Conservation (phyloP, 2,329 filamentous ascomycete genomes). For the Onygena corvina region DNA sequence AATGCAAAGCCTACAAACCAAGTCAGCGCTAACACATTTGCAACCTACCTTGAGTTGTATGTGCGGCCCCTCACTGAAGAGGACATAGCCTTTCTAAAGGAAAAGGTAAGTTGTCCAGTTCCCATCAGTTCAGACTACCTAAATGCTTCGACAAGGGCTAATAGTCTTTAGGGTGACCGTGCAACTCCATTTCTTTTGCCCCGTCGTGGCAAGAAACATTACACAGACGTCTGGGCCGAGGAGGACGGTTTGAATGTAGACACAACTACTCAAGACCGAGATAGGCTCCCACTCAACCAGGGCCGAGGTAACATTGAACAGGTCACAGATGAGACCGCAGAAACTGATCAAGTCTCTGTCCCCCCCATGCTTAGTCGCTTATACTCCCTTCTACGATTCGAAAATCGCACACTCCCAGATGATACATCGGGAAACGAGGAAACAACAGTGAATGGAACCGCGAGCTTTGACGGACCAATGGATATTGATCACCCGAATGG, state of each 20-base stretch:
- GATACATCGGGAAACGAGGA: constrained; percentile 50
- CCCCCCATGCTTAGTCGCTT: constrained; percentile 76
- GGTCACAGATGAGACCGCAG: constrained; percentile 72
- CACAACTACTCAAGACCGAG: constrained; percentile 46
- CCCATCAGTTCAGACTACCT: too few species aligned
- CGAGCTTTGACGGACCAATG: constrained; percentile 38
- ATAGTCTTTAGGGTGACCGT: constrained; percentile 54
- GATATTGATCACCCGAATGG: constrained; percentile 39
- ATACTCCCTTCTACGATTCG: constrained; percentile 67
- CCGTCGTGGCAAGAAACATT: constrained; percentile 69
- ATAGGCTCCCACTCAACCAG: constrained; percentile 65
- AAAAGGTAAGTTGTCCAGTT: constrained; percentile 44
- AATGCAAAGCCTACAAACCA: constrained; percentile 87
- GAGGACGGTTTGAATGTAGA: constrained; percentile 80
- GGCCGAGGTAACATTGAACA: constrained; percentile 74
- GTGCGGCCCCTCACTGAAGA: constrained; percentile 84
- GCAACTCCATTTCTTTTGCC: constrained; percentile 75
- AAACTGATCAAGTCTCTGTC: constrained; percentile 79
- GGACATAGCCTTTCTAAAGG: constrained; percentile 82
- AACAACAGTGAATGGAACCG: constrained; percentile 22
- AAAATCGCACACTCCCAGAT: constrained; percentile 40
- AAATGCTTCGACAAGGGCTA: too few species aligned
- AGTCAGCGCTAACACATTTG: constrained; percentile 85
- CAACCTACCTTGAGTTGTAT: constrained; percentile 83
- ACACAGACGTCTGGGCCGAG: constrained; percentile 84